These are phyloP conservation scores for Przewalskia tangutica DNA, from an alignment of 257 asterid species.

Conservation along the genomic window DNA sequence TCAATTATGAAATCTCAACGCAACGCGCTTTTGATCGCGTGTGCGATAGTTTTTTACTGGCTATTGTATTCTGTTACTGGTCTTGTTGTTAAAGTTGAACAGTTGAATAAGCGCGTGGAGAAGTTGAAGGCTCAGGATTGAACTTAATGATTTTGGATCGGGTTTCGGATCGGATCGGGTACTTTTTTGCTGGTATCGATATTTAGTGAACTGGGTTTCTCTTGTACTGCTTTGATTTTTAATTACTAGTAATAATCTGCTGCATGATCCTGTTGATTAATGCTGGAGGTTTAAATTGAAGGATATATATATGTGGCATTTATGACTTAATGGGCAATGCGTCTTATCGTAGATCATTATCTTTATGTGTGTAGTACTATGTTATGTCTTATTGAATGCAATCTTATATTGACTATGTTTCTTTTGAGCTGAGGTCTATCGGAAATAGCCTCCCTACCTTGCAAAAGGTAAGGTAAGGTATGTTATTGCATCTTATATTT, in stretches of 20 bases:
- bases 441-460: background rate
- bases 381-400: too few species aligned
- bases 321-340: background rate
- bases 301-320: background rate
- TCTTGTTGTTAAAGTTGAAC: constrained; percentile 56
- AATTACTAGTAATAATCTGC: background rate
- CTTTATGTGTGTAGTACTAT: too few species aligned
- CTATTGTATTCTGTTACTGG: constrained; percentile 60
- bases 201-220: background rate
- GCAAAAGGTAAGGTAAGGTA: background rate
- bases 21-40: constrained; percentile 55
- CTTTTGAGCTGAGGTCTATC: background rate
- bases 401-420: background rate
- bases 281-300: background rate
- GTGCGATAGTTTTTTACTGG: constrained; percentile 74
- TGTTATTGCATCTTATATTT: background rate
- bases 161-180: background rate
- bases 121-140: constrained; percentile 51
- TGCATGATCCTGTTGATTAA: background rate
- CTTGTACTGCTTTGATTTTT: background rate
- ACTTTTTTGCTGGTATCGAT: background rate
- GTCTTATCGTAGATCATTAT: background rate
- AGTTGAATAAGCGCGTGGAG: constrained; percentile 53
- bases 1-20: constrained; percentile 76
- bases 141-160: background rate